Evolutionary conservation across 352 stramenopile species (phyloP).

Genomic region (Globisporangium sylvaticum): DNA sequence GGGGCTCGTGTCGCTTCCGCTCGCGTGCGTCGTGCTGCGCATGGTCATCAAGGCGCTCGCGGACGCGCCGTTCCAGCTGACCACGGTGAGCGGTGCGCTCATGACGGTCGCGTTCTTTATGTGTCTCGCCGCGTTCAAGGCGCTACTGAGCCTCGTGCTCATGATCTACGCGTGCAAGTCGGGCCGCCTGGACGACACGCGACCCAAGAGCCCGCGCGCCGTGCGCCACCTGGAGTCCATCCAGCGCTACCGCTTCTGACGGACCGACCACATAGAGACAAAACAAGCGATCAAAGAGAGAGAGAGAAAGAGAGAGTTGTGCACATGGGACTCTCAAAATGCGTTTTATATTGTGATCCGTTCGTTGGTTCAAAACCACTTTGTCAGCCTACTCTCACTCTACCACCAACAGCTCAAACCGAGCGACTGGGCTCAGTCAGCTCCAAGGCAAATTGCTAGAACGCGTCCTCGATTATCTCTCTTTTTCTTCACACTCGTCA

Average conservation of each 20-base stretch:
- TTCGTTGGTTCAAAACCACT: neutral
- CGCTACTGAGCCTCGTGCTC: constrained; percentile 63
- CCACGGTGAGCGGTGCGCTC: constrained; percentile 35
- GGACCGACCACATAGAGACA: constrained; percentile 3
- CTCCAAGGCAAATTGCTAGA: neutral
- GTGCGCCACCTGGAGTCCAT: constrained; percentile 60
- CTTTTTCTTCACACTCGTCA: neutral
- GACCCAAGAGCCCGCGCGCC: constrained; percentile 59
- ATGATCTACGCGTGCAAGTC: constrained; percentile 77
- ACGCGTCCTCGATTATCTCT: neutral
- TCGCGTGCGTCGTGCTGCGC: constrained; percentile 91
- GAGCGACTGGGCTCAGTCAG: neutral
- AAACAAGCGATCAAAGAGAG: neutral
- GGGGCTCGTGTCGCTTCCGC: constrained; percentile 91
- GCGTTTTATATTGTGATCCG: constrained; percentile 9
- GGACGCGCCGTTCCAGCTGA: constrained; percentile 36
- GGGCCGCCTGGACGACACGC: constrained; percentile 58
- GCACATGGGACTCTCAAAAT: constrained; percentile 1
- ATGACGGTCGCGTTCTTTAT: constrained; percentile 64
- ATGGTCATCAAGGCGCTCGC: constrained; percentile 68
- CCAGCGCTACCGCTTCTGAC: constrained; percentile 38
- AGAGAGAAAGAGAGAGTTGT: neutral
- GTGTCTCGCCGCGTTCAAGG: constrained; percentile 76
- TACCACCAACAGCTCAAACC: neutral
- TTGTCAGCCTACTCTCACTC: neutral